phyloP scores from a whole-genome alignment of 768 basidiomycete genomes.

The Russula foetens region DNA sequence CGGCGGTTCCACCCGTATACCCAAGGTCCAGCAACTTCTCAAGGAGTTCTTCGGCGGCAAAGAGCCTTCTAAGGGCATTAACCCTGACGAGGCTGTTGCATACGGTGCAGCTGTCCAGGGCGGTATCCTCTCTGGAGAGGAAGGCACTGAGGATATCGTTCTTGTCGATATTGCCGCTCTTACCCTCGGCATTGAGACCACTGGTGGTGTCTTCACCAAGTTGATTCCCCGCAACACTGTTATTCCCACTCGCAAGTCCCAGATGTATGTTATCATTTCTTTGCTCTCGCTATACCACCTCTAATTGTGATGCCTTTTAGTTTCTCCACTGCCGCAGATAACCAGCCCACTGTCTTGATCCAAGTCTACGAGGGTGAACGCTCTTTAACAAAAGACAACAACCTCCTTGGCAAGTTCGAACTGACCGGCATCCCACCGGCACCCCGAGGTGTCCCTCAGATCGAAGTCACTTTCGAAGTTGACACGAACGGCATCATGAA shows the following conservation, averaged over 20 bases:
- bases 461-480: constrained; percentile 95
- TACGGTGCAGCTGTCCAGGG: constrained; percentile 99
- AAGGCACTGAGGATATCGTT: constrained; percentile 82
- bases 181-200: constrained; percentile 98
- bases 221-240: constrained; percentile 97
- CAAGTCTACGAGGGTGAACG: constrained; percentile 99
- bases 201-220: constrained; percentile 96
- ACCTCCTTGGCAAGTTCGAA: constrained; percentile 95
- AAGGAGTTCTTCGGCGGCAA: constrained; percentile 92
- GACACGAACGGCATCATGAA: constrained; percentile 96
- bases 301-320: constrained; percentile 22
- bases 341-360: constrained; percentile 92
- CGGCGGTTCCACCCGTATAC: constrained; percentile 98
- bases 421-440: constrained; percentile 88
- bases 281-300: background rate
- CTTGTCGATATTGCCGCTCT: constrained; percentile 96
- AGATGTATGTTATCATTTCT: constrained; percentile 50
- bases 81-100: constrained; percentile 98
- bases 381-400: constrained; percentile 96
- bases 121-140: constrained; percentile 94
- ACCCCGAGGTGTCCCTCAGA: constrained; percentile 94
- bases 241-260: constrained; percentile 94
- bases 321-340: constrained; percentile 81
- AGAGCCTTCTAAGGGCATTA: constrained; percentile 97
- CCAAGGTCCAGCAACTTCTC: constrained; percentile 97